Evolutionary conservation across 1,139 yeast species (phyloP), one percentile per base, ranked within the genome.

Genomic region (Magnusiomyces paraingens): DNA sequence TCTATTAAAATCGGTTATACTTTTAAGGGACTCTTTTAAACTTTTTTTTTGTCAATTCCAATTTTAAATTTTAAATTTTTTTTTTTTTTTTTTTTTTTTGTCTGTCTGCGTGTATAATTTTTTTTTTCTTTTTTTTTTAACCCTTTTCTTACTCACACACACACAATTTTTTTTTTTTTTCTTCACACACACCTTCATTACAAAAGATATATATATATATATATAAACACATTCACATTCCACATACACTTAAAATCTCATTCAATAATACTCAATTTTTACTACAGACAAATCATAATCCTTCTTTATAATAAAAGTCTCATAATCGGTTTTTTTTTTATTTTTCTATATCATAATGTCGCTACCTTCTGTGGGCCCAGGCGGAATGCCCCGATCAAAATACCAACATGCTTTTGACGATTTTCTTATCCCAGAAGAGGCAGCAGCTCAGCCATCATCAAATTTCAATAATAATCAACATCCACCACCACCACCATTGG

Each of bases 381-480:
- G 32, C 8, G 32, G 32, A 26, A 26, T 26, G 32, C 32, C 29
- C 21, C 32, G 46, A 42, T 12, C 18, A 18, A 44, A 20, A 2
- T 44, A 44, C 47, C 20, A 35, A 4, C n/a, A 12, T 17, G 47
- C 47, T 44, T 44, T 44, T 44, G 47, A 44, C 47, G 21, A 44
- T 3, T 44, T 44, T 22, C 20, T 44, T 5, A 44, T 44, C 32
- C 47, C 47, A 14, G 47, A 44, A 26, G 47, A 44, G 32, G 47
- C 46, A 3, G 14, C 17, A 29, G 35, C 20, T 3, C 36, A 17
- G 3, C 18, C 18, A 8, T 17, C 17, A 26, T 17, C 47, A 12
- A 15, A 20, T 35, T 21, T 18, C 12, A 43, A 22, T 35, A 11
- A 21, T 15, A 40, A 15, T 40, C 15, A 14, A n/a, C 41, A 38